These are phyloP conservation scores for Taiozyma sp. DNA, from an alignment of 1,139 yeast species.

Conservation along the genomic window DNA sequence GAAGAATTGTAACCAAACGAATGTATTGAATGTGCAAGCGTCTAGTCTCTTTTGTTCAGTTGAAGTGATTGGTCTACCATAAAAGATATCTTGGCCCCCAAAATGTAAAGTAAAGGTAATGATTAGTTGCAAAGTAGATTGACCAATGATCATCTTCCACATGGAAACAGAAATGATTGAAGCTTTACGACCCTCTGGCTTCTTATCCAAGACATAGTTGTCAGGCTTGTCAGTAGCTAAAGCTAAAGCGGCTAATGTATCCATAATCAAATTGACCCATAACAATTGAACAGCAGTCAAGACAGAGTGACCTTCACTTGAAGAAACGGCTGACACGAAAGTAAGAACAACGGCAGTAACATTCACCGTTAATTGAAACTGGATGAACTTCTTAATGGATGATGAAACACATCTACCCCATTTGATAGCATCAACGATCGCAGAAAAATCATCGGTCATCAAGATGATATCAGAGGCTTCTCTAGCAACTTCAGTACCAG, in stretches of 20 bases:
- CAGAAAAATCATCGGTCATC: constrained; percentile 93
- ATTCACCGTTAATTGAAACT: constrained; percentile 93
- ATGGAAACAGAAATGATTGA: constrained; percentile 83
- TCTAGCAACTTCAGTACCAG: constrained; percentile 93
- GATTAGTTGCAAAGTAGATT: constrained; percentile 67
- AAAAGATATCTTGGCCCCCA: constrained; percentile 63
- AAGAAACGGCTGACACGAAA: constrained; percentile 88
- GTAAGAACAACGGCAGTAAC: constrained; percentile 92
- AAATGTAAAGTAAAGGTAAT: constrained; percentile 80
- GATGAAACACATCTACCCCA: constrained; percentile 99
- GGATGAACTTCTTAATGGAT: constrained; percentile 91
- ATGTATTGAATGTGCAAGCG: constrained; percentile 89
- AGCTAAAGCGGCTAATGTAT: constrained; percentile 95
- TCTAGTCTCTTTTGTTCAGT: constrained; percentile 56
- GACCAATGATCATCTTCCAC: constrained; percentile 98
- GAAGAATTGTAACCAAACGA: constrained; percentile 97
- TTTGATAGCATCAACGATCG: constrained; percentile 95
- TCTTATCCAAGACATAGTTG: constrained; percentile 66
- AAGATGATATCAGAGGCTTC: constrained; percentile 93
- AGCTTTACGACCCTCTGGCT: constrained; percentile 79
- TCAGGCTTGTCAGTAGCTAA: constrained; percentile 95
- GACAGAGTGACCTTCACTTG: constrained; percentile 73
- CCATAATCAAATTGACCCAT: constrained; percentile 98
- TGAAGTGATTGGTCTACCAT: constrained; percentile 31
- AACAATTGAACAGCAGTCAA: constrained; percentile 93